These are phyloP conservation scores for Diaporthe vaccinii DNA, from an alignment of 2,329 filamentous ascomycete genomes.

Conservation along the genomic window DNA sequence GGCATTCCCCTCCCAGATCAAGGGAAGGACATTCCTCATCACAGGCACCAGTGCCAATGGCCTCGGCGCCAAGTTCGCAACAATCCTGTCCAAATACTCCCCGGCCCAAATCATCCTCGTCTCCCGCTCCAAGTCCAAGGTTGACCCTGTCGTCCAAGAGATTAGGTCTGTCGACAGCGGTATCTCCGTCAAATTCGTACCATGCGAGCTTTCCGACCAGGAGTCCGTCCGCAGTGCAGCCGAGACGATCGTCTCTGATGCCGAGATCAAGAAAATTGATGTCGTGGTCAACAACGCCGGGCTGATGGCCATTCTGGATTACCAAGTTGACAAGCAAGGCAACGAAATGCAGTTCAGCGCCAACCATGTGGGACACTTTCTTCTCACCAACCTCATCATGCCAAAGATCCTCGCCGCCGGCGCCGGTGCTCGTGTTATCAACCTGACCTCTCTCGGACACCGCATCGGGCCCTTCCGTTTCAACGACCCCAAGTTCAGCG, in stretches of 20 bases:
- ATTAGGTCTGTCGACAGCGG: slow-evolving; percentile 48
- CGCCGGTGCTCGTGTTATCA: slow-evolving; percentile 53
- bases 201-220: slow-evolving; percentile 56
- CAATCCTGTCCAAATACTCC: slow-evolving; percentile 38
- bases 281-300: slow-evolving; percentile 62
- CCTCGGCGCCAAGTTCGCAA: slow-evolving; percentile 41
- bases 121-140: slow-evolving; percentile 40
- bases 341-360: slow-evolving; percentile 60
- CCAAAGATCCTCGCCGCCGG: slow-evolving; percentile 55
- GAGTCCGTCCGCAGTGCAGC: slow-evolving; percentile 54
- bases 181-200: slow-evolving; percentile 49
- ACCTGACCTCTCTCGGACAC: slow-evolving; percentile 54
- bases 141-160: slow-evolving; percentile 51
- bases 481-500: slow-evolving; percentile 46
- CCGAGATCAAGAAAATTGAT: slow-evolving; percentile 52
- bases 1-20: slow-evolving; percentile 33
- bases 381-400: slow-evolving; percentile 61
- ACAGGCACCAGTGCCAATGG: slow-evolving; percentile 42
- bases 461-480: slow-evolving; percentile 51
- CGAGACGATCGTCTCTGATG: slow-evolving; percentile 49
- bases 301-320: slow-evolving; percentile 54
- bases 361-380: slow-evolving; percentile 62
- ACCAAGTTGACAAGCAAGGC: slow-evolving; percentile 54
- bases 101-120: slow-evolving; percentile 44
- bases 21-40: slow-evolving; percentile 41